These are phyloP conservation scores for Penicillium egyptiacum DNA, from an alignment of 495 filamentous ascomycete genomes.

Conservation along the genomic window DNA sequence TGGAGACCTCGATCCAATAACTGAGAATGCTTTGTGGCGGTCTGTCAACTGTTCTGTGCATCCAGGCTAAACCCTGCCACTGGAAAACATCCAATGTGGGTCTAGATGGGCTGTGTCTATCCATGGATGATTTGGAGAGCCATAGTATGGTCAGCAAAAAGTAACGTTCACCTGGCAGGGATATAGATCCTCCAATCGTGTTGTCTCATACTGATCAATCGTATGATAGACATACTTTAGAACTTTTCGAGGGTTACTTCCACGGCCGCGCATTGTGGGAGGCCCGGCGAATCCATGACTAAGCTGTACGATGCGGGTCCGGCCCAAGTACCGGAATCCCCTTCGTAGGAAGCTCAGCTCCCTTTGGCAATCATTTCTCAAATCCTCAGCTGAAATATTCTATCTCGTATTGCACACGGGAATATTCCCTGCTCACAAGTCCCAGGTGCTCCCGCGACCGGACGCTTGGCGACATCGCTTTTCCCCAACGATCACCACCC, in stretches of 20 bases:
- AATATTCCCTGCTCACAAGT: neutral
- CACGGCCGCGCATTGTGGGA: neutral
- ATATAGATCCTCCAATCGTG: neutral
- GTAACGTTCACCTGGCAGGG: neutral
- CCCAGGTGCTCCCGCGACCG: neutral
- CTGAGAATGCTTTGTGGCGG: neutral
- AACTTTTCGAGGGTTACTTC: conserved; percentile 2
- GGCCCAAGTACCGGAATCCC: neutral
- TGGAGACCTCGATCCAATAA: neutral
- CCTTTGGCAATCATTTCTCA: neutral
- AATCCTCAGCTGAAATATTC: neutral
- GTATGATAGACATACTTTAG: neutral
- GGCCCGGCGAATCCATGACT: neutral
- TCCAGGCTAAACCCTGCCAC: neutral
- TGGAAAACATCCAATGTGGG: conserved; percentile 19
- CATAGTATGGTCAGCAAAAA: neutral
- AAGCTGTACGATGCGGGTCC: neutral
- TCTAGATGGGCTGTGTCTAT: neutral
- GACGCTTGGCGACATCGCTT: conserved; percentile 8
- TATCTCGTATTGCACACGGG: neutral
- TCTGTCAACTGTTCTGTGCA: neutral
- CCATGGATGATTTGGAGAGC: neutral
- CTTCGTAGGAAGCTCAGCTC: neutral
- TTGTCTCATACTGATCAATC: neutral
- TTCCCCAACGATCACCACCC: conserved; percentile 4